phyloP scores from a whole-genome alignment of 2,329 filamentous ascomycete genomes.

The Colletotrichum sp. region DNA sequence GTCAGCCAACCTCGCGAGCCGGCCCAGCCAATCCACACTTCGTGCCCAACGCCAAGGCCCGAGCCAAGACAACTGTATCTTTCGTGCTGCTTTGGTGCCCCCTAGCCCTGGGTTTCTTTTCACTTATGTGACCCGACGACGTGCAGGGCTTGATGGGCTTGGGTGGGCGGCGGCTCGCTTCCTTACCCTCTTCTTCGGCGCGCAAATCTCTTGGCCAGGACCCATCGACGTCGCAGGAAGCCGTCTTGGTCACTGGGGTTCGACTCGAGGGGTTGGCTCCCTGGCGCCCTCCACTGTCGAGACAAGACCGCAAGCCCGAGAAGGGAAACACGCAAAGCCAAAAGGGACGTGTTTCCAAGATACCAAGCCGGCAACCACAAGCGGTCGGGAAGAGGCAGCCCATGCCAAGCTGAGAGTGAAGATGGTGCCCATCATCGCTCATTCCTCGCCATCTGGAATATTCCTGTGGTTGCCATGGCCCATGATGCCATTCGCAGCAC shows the following conservation, averaged over 20 bases:
- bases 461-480: background rate
- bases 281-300: background rate
- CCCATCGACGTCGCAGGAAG: conserved; percentile 9
- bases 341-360: conserved; percentile 2
- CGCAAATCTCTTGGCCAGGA: conserved; percentile 14
- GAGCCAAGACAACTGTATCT: conserved; percentile 8
- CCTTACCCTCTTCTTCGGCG: conserved; percentile 2
- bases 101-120: background rate
- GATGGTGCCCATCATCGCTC: background rate
- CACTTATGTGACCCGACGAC: background rate
- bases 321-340: background rate
- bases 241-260: conserved; percentile 10
- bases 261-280: background rate
- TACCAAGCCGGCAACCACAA: conserved; percentile 21
- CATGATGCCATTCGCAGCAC: conserved; percentile 14
- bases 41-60: conserved; percentile 13
- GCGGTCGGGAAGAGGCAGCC: conserved; percentile 21
- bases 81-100: background rate
- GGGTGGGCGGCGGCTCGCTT: background rate
- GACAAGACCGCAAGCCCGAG: background rate
- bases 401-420: conserved; percentile 11
- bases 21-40: conserved; percentile 17
- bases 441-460: background rate
- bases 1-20: background rate
- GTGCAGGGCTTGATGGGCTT: background rate